Evolutionary conservation across 2,329 filamentous ascomycete species (phyloP).

Genomic region (Cercospora citrullina): DNA sequence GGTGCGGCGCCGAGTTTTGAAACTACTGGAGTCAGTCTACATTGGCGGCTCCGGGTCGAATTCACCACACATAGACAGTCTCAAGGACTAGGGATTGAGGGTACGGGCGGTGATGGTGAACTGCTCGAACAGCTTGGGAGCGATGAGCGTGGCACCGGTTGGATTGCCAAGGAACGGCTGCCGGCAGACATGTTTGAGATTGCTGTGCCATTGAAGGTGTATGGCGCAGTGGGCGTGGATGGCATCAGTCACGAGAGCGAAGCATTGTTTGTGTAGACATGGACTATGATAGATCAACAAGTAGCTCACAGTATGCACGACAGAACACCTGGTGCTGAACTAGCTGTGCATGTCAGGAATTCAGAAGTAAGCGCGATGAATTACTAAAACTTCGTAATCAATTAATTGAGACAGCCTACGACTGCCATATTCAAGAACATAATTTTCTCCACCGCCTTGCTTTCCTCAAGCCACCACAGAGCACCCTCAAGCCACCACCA

Average conservation of each 20-base stretch:
- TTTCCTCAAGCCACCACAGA: background rate
- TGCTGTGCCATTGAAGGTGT: constrained; percentile 40
- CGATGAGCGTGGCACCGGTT: constrained; percentile 40
- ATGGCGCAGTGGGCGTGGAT: constrained; percentile 35
- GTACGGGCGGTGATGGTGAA: constrained; percentile 56
- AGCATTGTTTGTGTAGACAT: constrained; percentile 26
- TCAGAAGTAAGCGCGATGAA: background rate
- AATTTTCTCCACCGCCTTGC: background rate
- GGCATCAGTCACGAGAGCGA: constrained; percentile 25
- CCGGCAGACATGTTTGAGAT: constrained; percentile 42
- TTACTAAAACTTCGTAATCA: no score
- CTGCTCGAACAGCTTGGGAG: constrained; percentile 39
- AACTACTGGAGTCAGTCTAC: constrained; percentile 81
- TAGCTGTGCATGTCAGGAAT: background rate
- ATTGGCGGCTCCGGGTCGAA: constrained; percentile 87
- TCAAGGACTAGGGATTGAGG: constrained; percentile 24
- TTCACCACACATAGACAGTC: constrained; percentile 67
- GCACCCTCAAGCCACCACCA: background rate
- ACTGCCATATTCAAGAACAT: background rate
- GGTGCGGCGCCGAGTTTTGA: constrained; percentile 86
- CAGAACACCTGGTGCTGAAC: background rate
- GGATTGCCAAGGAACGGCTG: constrained; percentile 39
- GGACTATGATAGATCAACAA: background rate
- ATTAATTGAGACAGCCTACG: background rate
- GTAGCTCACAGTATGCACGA: constrained; percentile 5